Percentiles rank a stretch among this genome's conserved stretches.
Conservation (phyloP, 495 filamentous ascomycete species). For the Bryoglossum gracile region DNA sequence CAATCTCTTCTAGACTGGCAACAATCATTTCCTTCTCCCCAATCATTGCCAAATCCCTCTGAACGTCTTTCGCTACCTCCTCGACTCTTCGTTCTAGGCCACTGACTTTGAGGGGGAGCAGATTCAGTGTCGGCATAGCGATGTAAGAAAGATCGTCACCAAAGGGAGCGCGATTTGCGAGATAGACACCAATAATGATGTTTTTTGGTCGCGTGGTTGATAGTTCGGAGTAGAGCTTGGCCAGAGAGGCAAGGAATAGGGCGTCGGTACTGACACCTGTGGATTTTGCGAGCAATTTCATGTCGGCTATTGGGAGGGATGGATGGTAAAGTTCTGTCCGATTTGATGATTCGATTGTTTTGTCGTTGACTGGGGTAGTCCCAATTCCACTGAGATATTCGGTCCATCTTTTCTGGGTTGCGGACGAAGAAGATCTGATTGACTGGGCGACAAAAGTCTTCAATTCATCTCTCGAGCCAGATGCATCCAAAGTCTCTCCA, state of each 20-base stretch:
- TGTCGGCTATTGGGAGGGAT: conserved; percentile 11
- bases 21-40: conserved; percentile 31
- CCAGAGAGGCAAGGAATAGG: conserved; percentile 41
- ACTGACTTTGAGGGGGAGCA: conserved; percentile 41
- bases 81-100: conserved; percentile 19
- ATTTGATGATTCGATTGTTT: background rate
- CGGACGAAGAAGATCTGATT: background rate
- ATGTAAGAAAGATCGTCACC: conserved; percentile 27
- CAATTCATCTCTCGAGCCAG: conserved; percentile 4
- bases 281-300: conserved; percentile 27
- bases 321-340: conserved; percentile 38
- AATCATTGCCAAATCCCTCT: conserved; percentile 38
- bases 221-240: conserved; percentile 32
- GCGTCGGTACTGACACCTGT: conserved; percentile 41
- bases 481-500: background rate
- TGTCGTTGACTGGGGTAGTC: background rate
- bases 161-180: conserved; percentile 43
- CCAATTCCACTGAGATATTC: conserved; percentile 31
- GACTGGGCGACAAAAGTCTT: conserved; percentile 20
- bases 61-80: conserved; percentile 36
- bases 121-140: conserved; percentile 43
- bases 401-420: conserved; percentile 38
- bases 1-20: conserved; percentile 35
- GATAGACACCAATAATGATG: conserved; percentile 47
- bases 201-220: conserved; percentile 22